Evolutionary conservation across 116 monocot species (phyloP), one percentile per base, ranked within the genome.

Genomic region (Thalassia testudinum): DNA sequence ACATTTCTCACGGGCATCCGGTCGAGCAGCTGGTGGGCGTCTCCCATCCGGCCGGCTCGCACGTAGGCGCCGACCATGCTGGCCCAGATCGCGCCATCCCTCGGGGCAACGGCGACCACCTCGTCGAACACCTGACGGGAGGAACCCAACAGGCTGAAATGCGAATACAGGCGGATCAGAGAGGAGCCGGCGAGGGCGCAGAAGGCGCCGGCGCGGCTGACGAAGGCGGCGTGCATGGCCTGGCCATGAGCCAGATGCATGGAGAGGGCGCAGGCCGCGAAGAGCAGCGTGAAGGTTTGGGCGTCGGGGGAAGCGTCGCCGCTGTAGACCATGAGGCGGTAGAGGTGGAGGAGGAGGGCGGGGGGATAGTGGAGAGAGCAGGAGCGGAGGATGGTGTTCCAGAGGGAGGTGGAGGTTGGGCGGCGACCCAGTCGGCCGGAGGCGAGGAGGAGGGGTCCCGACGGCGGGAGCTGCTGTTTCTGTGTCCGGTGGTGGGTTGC

Each of bases 121-220:
- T 16, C 25, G 22, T 68, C 64, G 19, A 82, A 88, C 0, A 60
- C 82, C 27, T 42, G 53, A 29, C 68, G 53, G 0, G 76, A 76
- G 47, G 54, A 73, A 27, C 56, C 54, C 2, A 74, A 4, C 22
- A 23, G 44, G 5, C 64, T 65, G n/a, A 79, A 54, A 25, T 70
- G 63, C 0, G 71, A 2, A 40, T 88, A 88, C 87, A 88, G 76
- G 34, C 69, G 70, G 21, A 88, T 66, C 63, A 88, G 55, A 52
- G 82, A 62, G 49, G 57, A 73, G 18, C 60, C 56, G 15, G 57
- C 66, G 2, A 21, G 40, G 5, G 43, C n/a, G 34, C 55, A 50
- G 2, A 42, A 58, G 6, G 54, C 71, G 7, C 28, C 16, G 53
- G 79, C 72, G 6, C 53, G 42, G 18, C 45, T 70, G 6, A 74